These are phyloP conservation scores for Wallacemonas collosoma DNA, from an alignment of 208 protist genomes.

Conservation along the genomic window DNA sequence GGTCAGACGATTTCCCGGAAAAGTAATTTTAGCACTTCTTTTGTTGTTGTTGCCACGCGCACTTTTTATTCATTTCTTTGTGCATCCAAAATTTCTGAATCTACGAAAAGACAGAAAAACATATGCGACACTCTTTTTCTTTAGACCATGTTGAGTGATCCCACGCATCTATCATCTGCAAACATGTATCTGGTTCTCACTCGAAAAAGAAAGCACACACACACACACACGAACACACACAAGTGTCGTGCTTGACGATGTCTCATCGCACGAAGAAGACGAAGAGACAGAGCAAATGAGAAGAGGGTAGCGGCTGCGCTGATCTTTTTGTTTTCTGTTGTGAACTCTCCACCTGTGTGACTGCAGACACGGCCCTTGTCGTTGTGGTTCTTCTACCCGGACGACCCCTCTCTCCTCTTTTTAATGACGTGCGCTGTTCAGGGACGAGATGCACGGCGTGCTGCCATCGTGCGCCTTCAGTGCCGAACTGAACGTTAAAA, in stretches of 20 bases:
- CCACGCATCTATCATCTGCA: neutral
- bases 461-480: too few relatives aligned
- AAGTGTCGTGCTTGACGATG: neutral
- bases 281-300: too few relatives aligned
- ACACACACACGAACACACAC: neutral
- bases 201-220: neutral
- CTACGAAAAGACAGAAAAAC: neutral
- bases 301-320: too few relatives aligned
- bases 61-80: neutral
- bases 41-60: neutral
- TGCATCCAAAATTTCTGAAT: neutral
- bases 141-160: neutral
- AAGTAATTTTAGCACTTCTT: neutral
- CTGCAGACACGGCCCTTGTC: too few relatives aligned
- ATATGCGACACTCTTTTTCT: constrained; percentile 13
- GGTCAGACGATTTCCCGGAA: neutral
- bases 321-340: too few relatives aligned
- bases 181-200: neutral
- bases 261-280: neutral
- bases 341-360: too few relatives aligned
- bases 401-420: too few relatives aligned
- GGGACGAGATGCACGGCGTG: too few relatives aligned
- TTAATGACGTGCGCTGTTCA: too few relatives aligned
- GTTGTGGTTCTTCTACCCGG: too few relatives aligned
- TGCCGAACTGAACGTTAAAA: neutral